Evolutionary conservation across 208 protist species (phyloP).

Genomic region (Acanthamoeba lenticulata): DNA sequence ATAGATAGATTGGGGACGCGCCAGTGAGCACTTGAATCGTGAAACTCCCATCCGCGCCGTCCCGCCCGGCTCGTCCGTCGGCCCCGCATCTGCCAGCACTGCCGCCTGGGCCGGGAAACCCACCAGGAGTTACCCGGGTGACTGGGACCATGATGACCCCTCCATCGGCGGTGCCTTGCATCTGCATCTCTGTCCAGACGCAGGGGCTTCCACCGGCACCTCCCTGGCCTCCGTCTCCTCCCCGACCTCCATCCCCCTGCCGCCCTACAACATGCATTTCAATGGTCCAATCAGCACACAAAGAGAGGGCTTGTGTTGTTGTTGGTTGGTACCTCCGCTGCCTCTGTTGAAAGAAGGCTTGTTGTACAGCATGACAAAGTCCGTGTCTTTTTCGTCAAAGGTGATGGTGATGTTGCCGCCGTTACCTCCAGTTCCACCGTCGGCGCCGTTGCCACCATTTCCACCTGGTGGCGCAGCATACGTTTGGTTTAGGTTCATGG

Average conservation of each 20-base stretch:
- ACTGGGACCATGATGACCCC: too few relatives aligned
- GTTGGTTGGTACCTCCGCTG: neutral
- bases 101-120: neutral
- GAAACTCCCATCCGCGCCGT: neutral
- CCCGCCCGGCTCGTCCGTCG: neutral
- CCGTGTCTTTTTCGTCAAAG: neutral
- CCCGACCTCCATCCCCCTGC: neutral
- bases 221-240: neutral
- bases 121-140: too few relatives aligned
- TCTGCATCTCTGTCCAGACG: neutral
- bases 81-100: neutral
- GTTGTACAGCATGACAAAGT: constrained; percentile 17
- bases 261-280: neutral
- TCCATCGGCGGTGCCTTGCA: too few relatives aligned
- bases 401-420: neutral
- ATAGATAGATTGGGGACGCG: neutral
- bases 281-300: too few relatives aligned
- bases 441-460: constrained; percentile 1
- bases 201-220: constrained; percentile 26
- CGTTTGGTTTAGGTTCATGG: too few relatives aligned
- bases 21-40: neutral
- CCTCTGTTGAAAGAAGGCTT: neutral
- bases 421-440: constrained; percentile 1
- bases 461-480: too few relatives aligned
- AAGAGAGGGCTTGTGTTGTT: too few relatives aligned